Percentiles rank a stretch among this genome's conserved stretches.
phyloP scores from a whole-genome alignment of 192 early-diverging fungal species.

The Umbelopsis vinacea region DNA sequence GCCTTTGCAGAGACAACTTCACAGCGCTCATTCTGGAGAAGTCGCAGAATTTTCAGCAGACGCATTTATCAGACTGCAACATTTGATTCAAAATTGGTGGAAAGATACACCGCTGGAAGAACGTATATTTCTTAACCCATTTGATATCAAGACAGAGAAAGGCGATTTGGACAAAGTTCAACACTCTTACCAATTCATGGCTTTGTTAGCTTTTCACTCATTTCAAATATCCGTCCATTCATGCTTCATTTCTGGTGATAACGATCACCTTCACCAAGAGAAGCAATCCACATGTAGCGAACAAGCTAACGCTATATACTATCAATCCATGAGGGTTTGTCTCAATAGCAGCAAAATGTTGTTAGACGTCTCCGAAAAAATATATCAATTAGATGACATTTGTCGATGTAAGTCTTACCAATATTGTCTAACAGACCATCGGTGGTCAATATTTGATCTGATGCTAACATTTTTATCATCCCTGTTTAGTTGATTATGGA shows the following conservation, averaged over 20 bases:
- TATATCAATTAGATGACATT: background rate
- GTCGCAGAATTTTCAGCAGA: background rate
- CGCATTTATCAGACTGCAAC: background rate
- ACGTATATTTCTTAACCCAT: background rate
- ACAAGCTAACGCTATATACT: background rate
- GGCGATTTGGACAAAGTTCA: background rate
- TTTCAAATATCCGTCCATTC: slow-evolving; percentile 1
- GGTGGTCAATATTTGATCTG: background rate
- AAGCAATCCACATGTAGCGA: background rate
- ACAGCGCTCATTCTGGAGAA: background rate
- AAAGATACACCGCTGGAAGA: background rate
- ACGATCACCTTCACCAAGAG: background rate
- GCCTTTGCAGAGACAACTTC: background rate
- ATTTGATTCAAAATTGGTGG: slow-evolving; percentile 3
- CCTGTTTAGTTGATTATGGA: background rate
- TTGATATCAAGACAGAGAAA: background rate
- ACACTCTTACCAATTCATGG: background rate
- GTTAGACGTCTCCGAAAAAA: background rate
- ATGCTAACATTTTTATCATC: background rate
- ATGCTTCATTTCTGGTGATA: background rate
- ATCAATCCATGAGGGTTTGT: slow-evolving; percentile 10
- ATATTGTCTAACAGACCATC: background rate
- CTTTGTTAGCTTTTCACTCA: background rate
- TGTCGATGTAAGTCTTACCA: slow-evolving; percentile 1
- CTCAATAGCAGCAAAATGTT: background rate